Conservation (phyloP, 2,329 filamentous ascomycete genomes). For the Aspergillus ibericus region DNA sequence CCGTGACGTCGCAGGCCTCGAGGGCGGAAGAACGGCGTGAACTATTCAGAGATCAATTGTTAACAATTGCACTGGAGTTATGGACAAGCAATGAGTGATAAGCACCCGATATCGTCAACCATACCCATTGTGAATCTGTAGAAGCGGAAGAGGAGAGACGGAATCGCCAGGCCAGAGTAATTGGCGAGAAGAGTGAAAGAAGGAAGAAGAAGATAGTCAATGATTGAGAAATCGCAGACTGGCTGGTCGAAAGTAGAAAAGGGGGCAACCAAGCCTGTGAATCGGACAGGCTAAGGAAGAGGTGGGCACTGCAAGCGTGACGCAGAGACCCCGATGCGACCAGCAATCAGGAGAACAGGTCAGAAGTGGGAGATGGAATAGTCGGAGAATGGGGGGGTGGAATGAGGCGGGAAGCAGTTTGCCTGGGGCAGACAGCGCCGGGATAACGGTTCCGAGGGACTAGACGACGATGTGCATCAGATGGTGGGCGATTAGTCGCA, state of each 20-base stretch:
- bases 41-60: constrained; percentile 19
- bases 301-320: constrained; percentile 9
- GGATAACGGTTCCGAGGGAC: constrained; percentile 23
- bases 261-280: neutral
- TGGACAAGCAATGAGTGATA: neutral
- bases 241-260: constrained; percentile 4
- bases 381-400: constrained; percentile 15
- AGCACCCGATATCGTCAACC: neutral
- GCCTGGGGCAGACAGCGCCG: constrained; percentile 24
- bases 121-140: constrained; percentile 23
- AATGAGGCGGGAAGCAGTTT: constrained; percentile 18
- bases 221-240: neutral
- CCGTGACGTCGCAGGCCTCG: constrained; percentile 26
- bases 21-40: constrained; percentile 31
- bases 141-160: neutral
- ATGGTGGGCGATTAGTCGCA: neutral
- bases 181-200: neutral
- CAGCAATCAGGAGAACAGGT: constrained; percentile 6
- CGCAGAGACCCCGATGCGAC: constrained; percentile 4
- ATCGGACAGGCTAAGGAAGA: neutral
- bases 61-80: neutral
- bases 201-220: neutral
- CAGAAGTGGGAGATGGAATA: constrained; percentile 7
- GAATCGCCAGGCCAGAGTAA: neutral
- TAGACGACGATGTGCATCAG: constrained; percentile 16